Percentiles rank a stretch among this genome's conserved stretches.
These are phyloP conservation scores for Handroanthus guayacan DNA, from an alignment of 257 asterid species.

Conservation along the genomic window DNA sequence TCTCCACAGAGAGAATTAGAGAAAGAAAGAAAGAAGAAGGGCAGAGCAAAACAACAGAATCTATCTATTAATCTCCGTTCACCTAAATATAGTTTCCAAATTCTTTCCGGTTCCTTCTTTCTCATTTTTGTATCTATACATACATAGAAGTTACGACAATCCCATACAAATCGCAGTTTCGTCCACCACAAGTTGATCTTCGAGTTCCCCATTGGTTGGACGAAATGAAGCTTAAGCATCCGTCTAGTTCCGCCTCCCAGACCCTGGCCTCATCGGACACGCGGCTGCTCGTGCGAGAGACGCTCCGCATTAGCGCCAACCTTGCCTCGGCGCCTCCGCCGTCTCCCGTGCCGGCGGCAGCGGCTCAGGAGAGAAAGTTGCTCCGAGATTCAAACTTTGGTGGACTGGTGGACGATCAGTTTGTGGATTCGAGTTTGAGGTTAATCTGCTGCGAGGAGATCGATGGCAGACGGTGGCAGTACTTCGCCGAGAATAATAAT, in stretches of 20 bases:
- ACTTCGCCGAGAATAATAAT: conserved; percentile 61
- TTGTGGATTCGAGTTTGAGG: conserved; percentile 75
- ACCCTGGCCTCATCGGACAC: conserved; percentile 76
- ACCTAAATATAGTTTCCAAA: conserved; percentile 33
- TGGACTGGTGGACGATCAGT: conserved; percentile 68
- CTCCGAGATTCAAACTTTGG: conserved; percentile 57
- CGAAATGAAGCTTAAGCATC: conserved; percentile 75
- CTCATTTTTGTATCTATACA: not conserved
- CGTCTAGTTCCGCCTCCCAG: conserved; percentile 68
- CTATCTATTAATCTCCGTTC: conserved; percentile 50
- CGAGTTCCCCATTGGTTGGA: conserved; percentile 1
- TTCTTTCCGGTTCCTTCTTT: conserved; percentile 13
- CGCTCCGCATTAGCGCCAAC: conserved; percentile 95
- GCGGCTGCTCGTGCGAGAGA: conserved; percentile 83
- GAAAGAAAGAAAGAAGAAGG: conserved; percentile 21
- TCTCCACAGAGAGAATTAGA: not conserved
- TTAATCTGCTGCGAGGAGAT: conserved; percentile 91
- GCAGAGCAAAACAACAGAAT: conserved; percentile 36
- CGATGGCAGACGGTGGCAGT: conserved; percentile 88
- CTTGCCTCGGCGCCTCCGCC: conserved; percentile 84
- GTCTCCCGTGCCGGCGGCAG: conserved; percentile 38
- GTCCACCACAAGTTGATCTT: conserved; percentile 28
- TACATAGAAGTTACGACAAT: not conserved
- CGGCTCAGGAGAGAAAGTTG: conserved; percentile 38
- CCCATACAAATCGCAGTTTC: conserved; percentile 26